phyloP scores from a whole-genome alignment of 2,329 filamentous ascomycete genomes.

The Pseudonectria buxi region DNA sequence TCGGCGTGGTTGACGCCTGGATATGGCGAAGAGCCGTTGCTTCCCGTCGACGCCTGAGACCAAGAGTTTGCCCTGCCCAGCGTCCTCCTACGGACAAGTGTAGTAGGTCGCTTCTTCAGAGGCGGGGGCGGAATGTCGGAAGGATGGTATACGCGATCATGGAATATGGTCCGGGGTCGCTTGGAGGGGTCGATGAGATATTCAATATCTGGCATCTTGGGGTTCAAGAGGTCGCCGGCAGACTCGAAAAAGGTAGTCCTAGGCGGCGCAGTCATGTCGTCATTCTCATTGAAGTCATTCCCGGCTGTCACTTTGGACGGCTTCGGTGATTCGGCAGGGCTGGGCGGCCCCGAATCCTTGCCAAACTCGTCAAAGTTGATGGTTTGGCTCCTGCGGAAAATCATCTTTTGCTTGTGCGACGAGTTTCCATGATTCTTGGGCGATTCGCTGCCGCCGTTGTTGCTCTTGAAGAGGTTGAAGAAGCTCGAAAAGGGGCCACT shows the following conservation, averaged over 20 bases:
- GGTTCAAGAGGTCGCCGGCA: constrained; percentile 85
- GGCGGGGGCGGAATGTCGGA: constrained; percentile 84
- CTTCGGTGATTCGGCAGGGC: constrained; percentile 8
- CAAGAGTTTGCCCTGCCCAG: constrained; percentile 18
- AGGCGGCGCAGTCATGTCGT: constrained; percentile 63
- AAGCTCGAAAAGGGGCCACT: constrained; percentile 54
- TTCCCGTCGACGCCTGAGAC: constrained; percentile 18
- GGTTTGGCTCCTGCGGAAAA: constrained; percentile 74
- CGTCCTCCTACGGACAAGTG: constrained; percentile 28
- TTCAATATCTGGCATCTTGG: constrained; percentile 72
- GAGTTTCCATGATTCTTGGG: constrained; percentile 39
- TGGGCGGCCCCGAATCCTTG: constrained; percentile 1
- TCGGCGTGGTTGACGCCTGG: constrained; percentile 34
- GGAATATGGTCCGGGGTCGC: constrained; percentile 86
- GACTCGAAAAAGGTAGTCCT: constrained; percentile 93
- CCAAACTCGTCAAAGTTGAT: constrained; percentile 30
- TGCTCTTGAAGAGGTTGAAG: constrained; percentile 67
- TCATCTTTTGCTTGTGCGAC: constrained; percentile 58
- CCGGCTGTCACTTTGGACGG: constrained; percentile 42
- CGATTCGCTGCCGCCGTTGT: constrained; percentile 26
- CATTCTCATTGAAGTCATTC: constrained; percentile 38
- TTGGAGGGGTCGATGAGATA: constrained; percentile 79
- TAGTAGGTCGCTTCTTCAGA: constrained; percentile 45
- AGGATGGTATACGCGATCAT: constrained; percentile 92
- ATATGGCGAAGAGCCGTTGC: constrained; percentile 29